A percentile compares a stretch with the other conserved stretches of the same genome.
Evolutionary conservation across 108 stramenopile genomes (phyloP).

Genomic region (Fragilaria crotonensis): DNA sequence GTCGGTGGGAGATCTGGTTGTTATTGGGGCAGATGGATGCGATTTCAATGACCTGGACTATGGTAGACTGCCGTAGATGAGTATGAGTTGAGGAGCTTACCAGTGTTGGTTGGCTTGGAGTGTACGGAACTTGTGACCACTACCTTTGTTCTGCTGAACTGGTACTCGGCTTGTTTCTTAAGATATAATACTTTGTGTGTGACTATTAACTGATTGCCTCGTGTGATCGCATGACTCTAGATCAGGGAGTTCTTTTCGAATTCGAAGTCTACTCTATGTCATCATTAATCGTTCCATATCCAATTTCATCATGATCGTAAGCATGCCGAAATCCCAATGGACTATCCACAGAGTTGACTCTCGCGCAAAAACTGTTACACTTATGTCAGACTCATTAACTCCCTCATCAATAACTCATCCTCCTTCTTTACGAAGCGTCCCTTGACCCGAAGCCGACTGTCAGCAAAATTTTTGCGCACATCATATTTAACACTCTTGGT

Average conservation of each 20-base stretch:
- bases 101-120: too few relatives aligned
- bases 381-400: conserved; percentile 88
- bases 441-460: conserved; percentile 92
- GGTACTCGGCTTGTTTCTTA: too few relatives aligned
- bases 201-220: too few relatives aligned
- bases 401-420: conserved; percentile 93
- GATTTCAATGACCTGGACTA: too few relatives aligned
- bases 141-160: too few relatives aligned
- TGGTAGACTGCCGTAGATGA: neutral
- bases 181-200: too few relatives aligned
- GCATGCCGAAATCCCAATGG: neutral
- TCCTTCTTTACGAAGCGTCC: conserved; percentile 99
- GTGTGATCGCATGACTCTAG: too few relatives aligned
- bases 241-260: too few relatives aligned
- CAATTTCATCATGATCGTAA: neutral
- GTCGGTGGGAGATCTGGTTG: conserved; percentile 27
- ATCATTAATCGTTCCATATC: neutral
- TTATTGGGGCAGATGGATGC: conserved; percentile 5
- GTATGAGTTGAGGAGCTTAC: too few relatives aligned
- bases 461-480: conserved; percentile 98
- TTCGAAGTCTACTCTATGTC: too few relatives aligned
- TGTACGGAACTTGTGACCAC: too few relatives aligned
- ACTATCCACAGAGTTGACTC: neutral
- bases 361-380: conserved; percentile 13
- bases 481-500: conserved; percentile 97